Evolutionary conservation across 108 stramenopile species (phyloP), one percentile per base, ranked within the genome.

Genomic region (Schizochytrium sp.): DNA sequence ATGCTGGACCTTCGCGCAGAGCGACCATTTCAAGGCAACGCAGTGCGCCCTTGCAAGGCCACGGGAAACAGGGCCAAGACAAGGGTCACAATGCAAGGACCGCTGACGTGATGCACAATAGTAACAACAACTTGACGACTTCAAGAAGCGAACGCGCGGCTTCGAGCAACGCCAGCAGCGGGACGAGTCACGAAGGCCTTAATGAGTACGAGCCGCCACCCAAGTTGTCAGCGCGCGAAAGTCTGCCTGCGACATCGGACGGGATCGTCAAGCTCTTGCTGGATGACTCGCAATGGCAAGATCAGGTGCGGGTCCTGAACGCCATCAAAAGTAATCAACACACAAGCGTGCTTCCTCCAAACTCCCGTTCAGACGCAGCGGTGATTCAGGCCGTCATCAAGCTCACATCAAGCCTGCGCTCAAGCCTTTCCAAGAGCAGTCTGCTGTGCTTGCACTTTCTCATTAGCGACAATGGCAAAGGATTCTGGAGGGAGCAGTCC

Each of bases 241-340:
- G 25, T 12, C 51, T 83, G 51, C 76, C 76, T 6, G 25, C n/a
- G n/a, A 53, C 76, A 8, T 43, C 48, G 18, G 76, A 83, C 3
- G 76, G 76, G 0, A 12, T 83, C 25, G 76, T 83, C 45, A 83
- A 83, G 51, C n/a, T 53, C 28, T 28, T 83, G n/a, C 48, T 53
- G 19, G 76, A 83, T 34, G 76, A 83, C n/a, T 83, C 76, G 76
- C 48, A 83, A 12, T 83, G 76, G 76, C 76, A 83, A 23, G 76
- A 53, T 34, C 76, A 83, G 51, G 48, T 83, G 0, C 76, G 51
- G 6, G 76, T 53, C 12, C 28, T 83, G 6, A 83, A 83, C 51
- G 76, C 76, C 76, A 53, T 83, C 5, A 83, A 83, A 45, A 83
- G 48, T 12, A 83, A 83, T 23, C 76, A 83, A 23, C 76, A 83